Percentiles rank a stretch among this genome's conserved stretches.
phyloP scores from a whole-genome alignment of 176 grass and related monocot species.

The Poa annua region DNA sequence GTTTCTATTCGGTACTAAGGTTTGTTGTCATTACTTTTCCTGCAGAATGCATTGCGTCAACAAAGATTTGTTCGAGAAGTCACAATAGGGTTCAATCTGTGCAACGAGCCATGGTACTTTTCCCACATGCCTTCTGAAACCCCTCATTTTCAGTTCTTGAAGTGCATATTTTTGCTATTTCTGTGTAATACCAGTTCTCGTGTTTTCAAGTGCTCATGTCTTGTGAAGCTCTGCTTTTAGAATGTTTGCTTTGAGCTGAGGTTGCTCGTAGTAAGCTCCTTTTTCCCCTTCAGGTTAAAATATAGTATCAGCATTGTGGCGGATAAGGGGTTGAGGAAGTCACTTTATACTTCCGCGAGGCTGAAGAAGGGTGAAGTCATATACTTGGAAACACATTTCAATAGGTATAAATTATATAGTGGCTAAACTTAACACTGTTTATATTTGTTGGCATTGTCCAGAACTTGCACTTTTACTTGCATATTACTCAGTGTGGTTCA shows the following conservation, averaged over 20 bases:
- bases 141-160: constrained; percentile 14
- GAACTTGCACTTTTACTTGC: not conserved
- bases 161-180: not conserved
- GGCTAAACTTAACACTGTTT: not conserved
- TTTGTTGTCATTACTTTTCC: constrained; percentile 30
- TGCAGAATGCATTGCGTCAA: constrained; percentile 91
- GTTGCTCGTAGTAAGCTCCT: constrained; percentile 4
- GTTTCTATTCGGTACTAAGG: constrained; percentile 17
- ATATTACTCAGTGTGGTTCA: not conserved
- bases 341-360: constrained; percentile 84
- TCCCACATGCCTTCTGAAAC: constrained; percentile 8
- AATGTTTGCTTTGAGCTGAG: constrained; percentile 24
- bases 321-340: constrained; percentile 92
- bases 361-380: constrained; percentile 97
- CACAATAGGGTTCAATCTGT: constrained; percentile 95
- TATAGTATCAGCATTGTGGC: constrained; percentile 96
- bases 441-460: not conserved
- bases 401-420: constrained; percentile 52
- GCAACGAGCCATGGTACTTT: constrained; percentile 92
- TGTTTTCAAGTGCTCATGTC: not conserved
- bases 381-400: constrained; percentile 91
- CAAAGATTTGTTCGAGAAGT: constrained; percentile 95
- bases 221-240: not conserved
- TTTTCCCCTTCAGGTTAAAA: constrained; percentile 69
- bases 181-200: not conserved